phyloP scores from a whole-genome alignment of 768 basidiomycete species.

The Lactarius deliciosus region DNA sequence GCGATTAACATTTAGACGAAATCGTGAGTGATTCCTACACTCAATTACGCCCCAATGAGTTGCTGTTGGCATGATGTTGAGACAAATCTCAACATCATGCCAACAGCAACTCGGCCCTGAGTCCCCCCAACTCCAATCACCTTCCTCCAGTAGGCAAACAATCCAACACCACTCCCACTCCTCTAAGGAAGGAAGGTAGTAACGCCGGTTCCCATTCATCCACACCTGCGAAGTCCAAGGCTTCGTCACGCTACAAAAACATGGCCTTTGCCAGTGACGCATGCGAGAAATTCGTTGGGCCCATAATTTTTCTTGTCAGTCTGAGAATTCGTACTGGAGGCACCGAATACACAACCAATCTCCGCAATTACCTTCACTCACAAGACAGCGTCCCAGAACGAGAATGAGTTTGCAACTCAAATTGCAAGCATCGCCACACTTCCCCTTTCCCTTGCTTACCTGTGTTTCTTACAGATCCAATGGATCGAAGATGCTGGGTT shows the following conservation, averaged over 20 bases:
- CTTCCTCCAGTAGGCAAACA: too few species aligned
- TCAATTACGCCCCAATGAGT: too few species aligned
- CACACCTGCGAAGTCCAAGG: too few species aligned
- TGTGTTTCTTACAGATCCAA: not conserved
- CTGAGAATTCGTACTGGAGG: not conserved
- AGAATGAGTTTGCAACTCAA: not conserved
- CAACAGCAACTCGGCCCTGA: too few species aligned
- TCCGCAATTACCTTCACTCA: not conserved
- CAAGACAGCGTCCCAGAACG: constrained; percentile 1
- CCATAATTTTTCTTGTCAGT: not conserved
- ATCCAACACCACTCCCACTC: too few species aligned
- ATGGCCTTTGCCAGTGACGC: not conserved
- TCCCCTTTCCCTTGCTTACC: not conserved
- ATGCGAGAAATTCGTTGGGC: constrained; percentile 11
- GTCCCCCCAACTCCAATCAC: too few species aligned
- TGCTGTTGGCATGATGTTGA: too few species aligned
- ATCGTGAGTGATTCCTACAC: too few species aligned
- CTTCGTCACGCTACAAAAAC: constrained; percentile 1
- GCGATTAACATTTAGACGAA: too few species aligned
- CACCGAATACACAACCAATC: not conserved
- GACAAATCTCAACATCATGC: too few species aligned
- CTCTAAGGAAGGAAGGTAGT: too few species aligned
- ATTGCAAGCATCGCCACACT: not conserved
- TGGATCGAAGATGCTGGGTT: not conserved
- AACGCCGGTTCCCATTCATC: too few species aligned